Evolutionary conservation across 257 asterid genomes (phyloP).

Genomic region (Gentiana dahurica): DNA sequence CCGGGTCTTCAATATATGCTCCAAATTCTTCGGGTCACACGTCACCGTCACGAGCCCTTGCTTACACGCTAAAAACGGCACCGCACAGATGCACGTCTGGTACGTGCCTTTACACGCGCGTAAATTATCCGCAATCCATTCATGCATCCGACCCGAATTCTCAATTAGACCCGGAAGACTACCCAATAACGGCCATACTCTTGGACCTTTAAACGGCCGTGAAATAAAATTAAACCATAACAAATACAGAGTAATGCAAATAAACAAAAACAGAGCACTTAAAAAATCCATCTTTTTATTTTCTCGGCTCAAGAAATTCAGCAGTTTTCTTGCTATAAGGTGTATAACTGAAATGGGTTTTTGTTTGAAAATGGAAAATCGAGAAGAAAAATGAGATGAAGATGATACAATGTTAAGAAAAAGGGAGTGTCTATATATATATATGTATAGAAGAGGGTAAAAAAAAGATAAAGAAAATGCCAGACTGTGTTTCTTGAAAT

Average conservation of each 20-base stretch:
- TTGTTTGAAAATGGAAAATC: not conserved
- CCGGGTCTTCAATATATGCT: conserved; percentile 77
- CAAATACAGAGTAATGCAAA: conserved; percentile 56
- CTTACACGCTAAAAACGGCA: conserved; percentile 75
- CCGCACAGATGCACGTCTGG: conserved; percentile 83
- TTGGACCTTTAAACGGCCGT: conserved; percentile 74
- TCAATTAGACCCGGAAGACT: conserved; percentile 81
- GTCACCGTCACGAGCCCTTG: conserved; percentile 90
- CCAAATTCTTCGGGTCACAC: conserved; percentile 84
- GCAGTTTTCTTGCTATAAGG: not conserved
- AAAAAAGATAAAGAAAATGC: conserved; percentile 36
- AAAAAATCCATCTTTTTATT: conserved; percentile 38
- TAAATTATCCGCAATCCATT: conserved; percentile 92
- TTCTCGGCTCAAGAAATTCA: not conserved
- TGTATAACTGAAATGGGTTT: conserved; percentile 2
- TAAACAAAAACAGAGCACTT: conserved; percentile 49
- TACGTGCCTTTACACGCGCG: conserved; percentile 87
- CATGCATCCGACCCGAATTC: conserved; percentile 74
- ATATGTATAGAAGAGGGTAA: conserved; percentile 7
- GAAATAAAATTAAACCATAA: conserved; percentile 86
- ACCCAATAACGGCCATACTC: conserved; percentile 87
- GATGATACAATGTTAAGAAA: conserved; percentile 5
- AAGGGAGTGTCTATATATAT: conserved; percentile 23
- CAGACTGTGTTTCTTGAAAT: conserved; percentile 68
- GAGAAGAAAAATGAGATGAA: conserved; percentile 10